These are phyloP conservation scores for Aspergillus hiratsukae DNA, from an alignment of 2,329 filamentous ascomycete species.

Conservation along the genomic window DNA sequence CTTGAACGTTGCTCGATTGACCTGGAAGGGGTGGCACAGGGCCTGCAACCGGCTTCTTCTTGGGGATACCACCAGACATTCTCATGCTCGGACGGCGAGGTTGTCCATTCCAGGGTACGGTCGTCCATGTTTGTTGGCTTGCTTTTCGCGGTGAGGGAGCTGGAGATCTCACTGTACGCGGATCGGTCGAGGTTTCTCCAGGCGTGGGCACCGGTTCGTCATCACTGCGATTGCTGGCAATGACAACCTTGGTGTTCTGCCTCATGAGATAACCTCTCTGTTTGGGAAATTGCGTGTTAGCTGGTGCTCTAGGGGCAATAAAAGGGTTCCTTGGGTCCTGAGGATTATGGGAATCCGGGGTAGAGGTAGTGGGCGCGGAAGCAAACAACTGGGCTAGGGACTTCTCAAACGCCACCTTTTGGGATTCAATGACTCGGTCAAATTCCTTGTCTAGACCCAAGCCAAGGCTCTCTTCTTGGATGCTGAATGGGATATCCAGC, in stretches of 20 bases:
- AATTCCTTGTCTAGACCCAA: conserved; percentile 89
- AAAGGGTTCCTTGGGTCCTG: conserved; percentile 8
- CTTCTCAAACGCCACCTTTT: conserved; percentile 75
- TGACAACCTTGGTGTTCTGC: conserved; percentile 94
- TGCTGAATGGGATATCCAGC: conserved; percentile 73
- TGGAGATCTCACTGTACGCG: conserved; percentile 54
- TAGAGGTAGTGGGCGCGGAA: background rate
- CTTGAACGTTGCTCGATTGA: conserved; percentile 72
- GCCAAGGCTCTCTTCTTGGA: conserved; percentile 62
- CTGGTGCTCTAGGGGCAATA: conserved; percentile 38
- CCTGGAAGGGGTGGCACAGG: conserved; percentile 79
- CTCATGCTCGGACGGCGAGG: conserved; percentile 62
- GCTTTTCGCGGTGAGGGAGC: conserved; percentile 70
- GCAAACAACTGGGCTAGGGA: conserved; percentile 36
- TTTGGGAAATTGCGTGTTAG: conserved; percentile 61
- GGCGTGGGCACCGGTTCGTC: conserved; percentile 41
- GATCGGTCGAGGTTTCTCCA: conserved; percentile 22
- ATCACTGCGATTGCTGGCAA: conserved; percentile 73
- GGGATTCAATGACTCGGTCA: conserved; percentile 87
- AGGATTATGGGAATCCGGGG: conserved; percentile 12
- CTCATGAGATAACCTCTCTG: conserved; percentile 99
- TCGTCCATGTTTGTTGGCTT: conserved; percentile 88
- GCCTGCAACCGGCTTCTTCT: conserved; percentile 59
- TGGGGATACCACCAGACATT: conserved; percentile 53
- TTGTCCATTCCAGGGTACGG: conserved; percentile 93